Evolutionary conservation across 2,329 filamentous ascomycete genomes (phyloP).

Genomic region (Trichophyton verrucosum): DNA sequence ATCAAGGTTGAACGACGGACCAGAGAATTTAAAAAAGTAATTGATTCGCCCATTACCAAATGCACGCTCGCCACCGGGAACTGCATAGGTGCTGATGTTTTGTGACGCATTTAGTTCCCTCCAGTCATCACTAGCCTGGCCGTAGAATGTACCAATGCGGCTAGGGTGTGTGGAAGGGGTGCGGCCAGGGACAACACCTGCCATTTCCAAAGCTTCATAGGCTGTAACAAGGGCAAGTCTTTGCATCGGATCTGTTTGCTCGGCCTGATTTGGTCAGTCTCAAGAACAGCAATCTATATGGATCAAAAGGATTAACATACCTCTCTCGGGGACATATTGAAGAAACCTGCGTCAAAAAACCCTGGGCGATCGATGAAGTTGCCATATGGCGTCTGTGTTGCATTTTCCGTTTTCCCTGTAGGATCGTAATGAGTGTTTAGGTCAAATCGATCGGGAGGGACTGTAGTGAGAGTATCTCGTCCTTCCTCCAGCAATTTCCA

Average conservation of each 20-base stretch:
- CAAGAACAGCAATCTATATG: neutral
- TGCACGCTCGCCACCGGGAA: conserved; percentile 50
- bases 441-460: conserved; percentile 27
- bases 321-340: conserved; percentile 69
- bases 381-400: conserved; percentile 15
- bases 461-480: conserved; percentile 19
- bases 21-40: conserved; percentile 12
- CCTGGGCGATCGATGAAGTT: conserved; percentile 47
- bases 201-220: conserved; percentile 73
- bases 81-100: conserved; percentile 54
- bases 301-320: conserved; percentile 21
- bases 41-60: conserved; percentile 39
- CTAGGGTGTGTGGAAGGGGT: conserved; percentile 46
- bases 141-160: conserved; percentile 39
- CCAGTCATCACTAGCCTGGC: conserved; percentile 72
- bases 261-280: conserved; percentile 24
- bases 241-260: conserved; percentile 63
- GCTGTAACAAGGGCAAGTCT: conserved; percentile 62
- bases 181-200: conserved; percentile 61
- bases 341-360: conserved; percentile 62
- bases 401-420: conserved; percentile 13
- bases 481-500: conserved; percentile 23
- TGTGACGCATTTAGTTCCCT: conserved; percentile 60
- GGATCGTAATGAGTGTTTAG: conserved; percentile 15
- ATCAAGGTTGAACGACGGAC: conserved; percentile 12